Conservation (phyloP, 73 alveolate species). For the Halteria grandinella region DNA sequence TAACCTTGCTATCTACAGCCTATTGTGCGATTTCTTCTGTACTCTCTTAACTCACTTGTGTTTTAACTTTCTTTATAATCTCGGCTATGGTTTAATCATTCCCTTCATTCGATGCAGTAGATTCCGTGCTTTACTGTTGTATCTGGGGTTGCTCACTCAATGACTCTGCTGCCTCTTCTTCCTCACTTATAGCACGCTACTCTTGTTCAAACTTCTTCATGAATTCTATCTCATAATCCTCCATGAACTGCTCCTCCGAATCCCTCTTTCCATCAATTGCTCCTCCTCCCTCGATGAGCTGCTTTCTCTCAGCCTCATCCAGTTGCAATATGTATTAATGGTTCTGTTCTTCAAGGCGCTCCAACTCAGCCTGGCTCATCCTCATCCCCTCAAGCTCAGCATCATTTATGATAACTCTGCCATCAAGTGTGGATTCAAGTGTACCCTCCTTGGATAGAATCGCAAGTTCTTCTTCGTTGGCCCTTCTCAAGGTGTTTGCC, state of each 20-base stretch:
- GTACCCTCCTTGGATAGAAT: background rate
- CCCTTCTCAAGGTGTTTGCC: background rate
- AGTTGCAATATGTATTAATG: background rate
- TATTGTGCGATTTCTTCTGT: background rate
- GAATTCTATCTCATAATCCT: background rate
- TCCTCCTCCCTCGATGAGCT: background rate
- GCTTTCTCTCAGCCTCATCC: background rate
- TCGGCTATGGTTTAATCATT: background rate
- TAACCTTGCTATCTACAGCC: background rate
- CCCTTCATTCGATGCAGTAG: background rate
- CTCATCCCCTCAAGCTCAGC: slow-evolving; percentile 27
- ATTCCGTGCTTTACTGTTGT: background rate
- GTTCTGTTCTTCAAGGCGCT: background rate
- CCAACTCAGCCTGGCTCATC: background rate
- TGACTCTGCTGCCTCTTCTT: background rate
- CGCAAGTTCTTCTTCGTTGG: background rate
- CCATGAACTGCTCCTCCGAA: background rate
- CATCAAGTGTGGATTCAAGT: background rate
- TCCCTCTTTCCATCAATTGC: background rate
- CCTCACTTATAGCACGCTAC: background rate
- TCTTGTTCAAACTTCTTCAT: background rate
- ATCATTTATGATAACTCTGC: background rate
- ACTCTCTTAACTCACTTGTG: background rate
- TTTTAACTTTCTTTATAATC: background rate
- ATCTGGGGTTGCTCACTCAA: background rate